Evolutionary conservation across 78 protist species (phyloP).

Genomic region (Pigoraptor vietnamica): DNA sequence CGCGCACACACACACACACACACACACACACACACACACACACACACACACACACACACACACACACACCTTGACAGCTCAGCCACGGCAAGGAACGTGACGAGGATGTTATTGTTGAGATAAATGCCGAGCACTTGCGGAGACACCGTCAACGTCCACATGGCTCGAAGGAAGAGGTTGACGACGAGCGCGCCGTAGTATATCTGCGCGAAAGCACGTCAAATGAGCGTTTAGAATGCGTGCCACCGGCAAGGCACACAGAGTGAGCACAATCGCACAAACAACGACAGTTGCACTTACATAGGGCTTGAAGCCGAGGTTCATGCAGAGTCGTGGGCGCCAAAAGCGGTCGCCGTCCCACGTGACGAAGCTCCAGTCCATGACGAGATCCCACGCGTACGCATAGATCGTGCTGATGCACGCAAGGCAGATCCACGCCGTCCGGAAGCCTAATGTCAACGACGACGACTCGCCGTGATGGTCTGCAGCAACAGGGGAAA

Average conservation of each 20-base stretch:
- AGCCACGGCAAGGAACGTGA: not conserved
- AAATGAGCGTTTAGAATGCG: too few species aligned
- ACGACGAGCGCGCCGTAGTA: slow-evolving; percentile 8
- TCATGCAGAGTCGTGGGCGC: not conserved
- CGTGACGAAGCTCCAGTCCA: slow-evolving; percentile 24
- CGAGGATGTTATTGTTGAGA: not conserved
- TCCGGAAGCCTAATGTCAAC: not conserved
- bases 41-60: slow-evolving; percentile 25
- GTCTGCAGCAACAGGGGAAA: not conserved
- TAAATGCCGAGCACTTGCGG: not conserved
- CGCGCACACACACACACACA: too few species aligned
- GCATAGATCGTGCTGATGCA: not conserved
- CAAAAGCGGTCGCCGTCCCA: not conserved
- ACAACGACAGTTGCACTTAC: too few species aligned
- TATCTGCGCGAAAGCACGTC: too few species aligned
- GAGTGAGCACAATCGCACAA: too few species aligned
- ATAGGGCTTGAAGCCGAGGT: not conserved
- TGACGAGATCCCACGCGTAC: not conserved
- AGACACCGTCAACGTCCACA: slow-evolving; percentile 52
- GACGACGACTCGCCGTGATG: not conserved
- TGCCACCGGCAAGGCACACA: too few species aligned
- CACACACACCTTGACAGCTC: not conserved
- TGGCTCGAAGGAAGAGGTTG: slow-evolving; percentile 22
- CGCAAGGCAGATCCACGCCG: not conserved
- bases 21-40: not conserved